These are phyloP conservation scores for Hymenoscyphus fraxineus DNA, from an alignment of 2,329 filamentous ascomycete species.

Conservation along the genomic window DNA sequence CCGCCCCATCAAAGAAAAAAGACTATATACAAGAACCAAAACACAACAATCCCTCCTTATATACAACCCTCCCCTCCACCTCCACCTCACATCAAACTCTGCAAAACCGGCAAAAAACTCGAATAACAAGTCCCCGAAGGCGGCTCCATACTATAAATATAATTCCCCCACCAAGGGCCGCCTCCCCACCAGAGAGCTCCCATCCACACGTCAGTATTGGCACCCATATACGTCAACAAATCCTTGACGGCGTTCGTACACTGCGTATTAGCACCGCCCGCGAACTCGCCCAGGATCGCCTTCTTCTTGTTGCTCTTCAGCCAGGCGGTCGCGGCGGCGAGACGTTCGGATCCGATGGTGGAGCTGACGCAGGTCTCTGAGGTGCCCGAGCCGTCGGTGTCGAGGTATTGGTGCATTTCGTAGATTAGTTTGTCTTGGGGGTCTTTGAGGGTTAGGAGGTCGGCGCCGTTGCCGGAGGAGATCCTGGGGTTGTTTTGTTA, in stretches of 20 bases:
- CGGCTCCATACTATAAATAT: constrained; percentile 49
- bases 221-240: constrained; percentile 44
- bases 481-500: background rate
- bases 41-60: background rate
- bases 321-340: constrained; percentile 51
- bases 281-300: constrained; percentile 53
- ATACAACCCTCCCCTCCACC: background rate
- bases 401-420: constrained; percentile 62
- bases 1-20: background rate
- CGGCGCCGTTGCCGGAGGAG: constrained; percentile 39
- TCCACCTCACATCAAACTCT: constrained; percentile 4
- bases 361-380: constrained; percentile 45
- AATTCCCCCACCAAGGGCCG: constrained; percentile 47
- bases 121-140: constrained; percentile 38
- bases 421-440: constrained; percentile 52
- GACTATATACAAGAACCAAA: background rate
- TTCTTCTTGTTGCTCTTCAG: constrained; percentile 49
- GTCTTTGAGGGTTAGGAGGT: constrained; percentile 47
- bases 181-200: constrained; percentile 51
- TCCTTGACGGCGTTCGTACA: constrained; percentile 49
- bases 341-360: constrained; percentile 51
- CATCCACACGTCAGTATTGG: constrained; percentile 50
- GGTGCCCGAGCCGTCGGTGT: constrained; percentile 52
- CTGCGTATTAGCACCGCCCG: constrained; percentile 46
- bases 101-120: constrained; percentile 15